Conservation (phyloP, 164 flowering plant genomes). For the Piper longum region DNA sequence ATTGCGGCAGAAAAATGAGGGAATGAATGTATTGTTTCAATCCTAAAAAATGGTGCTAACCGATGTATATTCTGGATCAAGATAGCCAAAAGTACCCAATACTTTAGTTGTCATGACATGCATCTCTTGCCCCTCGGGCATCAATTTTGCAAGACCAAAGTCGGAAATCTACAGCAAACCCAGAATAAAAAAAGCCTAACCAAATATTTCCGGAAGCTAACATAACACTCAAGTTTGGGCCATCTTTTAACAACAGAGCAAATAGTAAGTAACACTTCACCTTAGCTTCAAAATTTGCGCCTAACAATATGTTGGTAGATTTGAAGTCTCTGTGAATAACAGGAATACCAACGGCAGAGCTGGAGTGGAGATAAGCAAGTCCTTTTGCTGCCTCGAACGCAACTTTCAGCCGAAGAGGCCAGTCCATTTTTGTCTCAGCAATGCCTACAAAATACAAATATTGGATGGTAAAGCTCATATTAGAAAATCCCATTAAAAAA, state of each 20-base stretch:
- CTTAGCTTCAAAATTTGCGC: slow-evolving; percentile 70
- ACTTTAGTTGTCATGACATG: slow-evolving; percentile 55
- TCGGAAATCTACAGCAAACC: slow-evolving; percentile 67
- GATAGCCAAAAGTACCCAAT: slow-evolving; percentile 90
- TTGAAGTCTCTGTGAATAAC: slow-evolving; percentile 93
- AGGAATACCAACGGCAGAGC: slow-evolving; percentile 73
- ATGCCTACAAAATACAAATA: slow-evolving; percentile 26
- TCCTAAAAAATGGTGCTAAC: slow-evolving; percentile 24
- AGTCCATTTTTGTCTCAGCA: slow-evolving; percentile 61
- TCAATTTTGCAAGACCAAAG: slow-evolving; percentile 91
- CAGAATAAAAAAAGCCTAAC: neutral
- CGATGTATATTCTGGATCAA: slow-evolving; percentile 94
- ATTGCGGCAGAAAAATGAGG: neutral
- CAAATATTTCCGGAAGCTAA: neutral
- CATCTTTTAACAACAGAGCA: neutral
- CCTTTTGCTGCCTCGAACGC: slow-evolving; percentile 92
- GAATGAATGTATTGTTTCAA: neutral
- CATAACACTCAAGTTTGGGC: neutral
- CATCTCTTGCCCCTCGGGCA: slow-evolving; percentile 85
- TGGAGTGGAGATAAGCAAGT: slow-evolving; percentile 87
- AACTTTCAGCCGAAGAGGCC: slow-evolving; percentile 74
- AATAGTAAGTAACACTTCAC: slow-evolving; percentile 13
- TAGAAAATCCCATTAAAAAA: no score
- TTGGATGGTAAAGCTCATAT: neutral
- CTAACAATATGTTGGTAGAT: slow-evolving; percentile 80